Conservation (phyloP, 1,284 basidiomycete species). For the Austroboletus niveus region DNA sequence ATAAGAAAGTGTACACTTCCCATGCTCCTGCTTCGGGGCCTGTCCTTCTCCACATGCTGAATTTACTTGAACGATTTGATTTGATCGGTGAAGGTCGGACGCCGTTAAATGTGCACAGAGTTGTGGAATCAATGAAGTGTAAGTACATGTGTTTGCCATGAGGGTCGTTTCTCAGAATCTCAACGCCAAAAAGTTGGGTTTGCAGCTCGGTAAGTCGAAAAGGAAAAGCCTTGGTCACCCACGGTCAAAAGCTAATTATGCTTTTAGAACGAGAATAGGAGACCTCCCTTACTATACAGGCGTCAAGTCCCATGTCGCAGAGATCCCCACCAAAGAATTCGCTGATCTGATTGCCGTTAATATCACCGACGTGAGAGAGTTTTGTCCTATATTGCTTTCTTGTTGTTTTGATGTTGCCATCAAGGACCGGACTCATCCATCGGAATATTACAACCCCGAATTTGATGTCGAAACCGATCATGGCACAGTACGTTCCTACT, state of each 20-base stretch:
- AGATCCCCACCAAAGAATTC: constrained; percentile 73
- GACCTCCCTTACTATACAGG: constrained; percentile 67
- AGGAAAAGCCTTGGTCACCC: constrained; percentile 5
- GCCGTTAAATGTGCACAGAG: constrained; percentile 63
- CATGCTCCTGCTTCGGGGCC: constrained; percentile 83
- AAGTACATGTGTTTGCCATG: constrained; percentile 19
- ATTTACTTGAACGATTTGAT: constrained; percentile 70
- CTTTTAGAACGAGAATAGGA: constrained; percentile 69
- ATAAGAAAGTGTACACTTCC: constrained; percentile 80
- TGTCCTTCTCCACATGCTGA: constrained; percentile 78
- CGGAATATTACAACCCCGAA: constrained; percentile 82
- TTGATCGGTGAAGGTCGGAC: constrained; percentile 49
- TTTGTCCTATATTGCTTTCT: constrained; percentile 1
- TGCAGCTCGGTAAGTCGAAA: constrained; percentile 52
- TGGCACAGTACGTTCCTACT: constrained; percentile 65
- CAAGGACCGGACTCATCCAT: constrained; percentile 75
- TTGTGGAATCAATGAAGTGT: constrained; percentile 80
- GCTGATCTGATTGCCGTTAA: constrained; percentile 60
- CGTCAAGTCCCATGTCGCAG: constrained; percentile 52
- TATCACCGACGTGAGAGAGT: constrained; percentile 71
- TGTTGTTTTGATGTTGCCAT: constrained; percentile 12
- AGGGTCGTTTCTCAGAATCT: constrained; percentile 13
- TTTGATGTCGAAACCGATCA: constrained; percentile 79
- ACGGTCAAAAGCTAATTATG: constrained; percentile 7
- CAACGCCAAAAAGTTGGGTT: constrained; percentile 54